Conservation (phyloP, 2,329 filamentous ascomycete species). For the Biscogniauxia sp. region DNA sequence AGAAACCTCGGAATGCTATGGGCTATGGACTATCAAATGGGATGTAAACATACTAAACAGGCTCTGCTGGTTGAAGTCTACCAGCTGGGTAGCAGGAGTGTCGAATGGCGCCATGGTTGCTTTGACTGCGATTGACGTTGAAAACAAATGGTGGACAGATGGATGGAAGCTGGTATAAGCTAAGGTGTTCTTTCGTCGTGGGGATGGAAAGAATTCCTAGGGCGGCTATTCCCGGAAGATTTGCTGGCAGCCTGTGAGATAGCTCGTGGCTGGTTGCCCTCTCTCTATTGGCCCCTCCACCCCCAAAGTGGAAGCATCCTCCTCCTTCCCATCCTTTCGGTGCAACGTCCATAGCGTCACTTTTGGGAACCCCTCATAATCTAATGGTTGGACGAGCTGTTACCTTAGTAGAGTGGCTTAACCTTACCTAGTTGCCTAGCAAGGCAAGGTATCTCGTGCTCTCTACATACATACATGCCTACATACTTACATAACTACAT, state of each 20-base stretch:
- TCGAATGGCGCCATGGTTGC: slow-evolving; percentile 38
- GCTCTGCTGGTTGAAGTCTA: slow-evolving; percentile 67
- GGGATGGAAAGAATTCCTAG: neutral
- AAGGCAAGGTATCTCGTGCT: no score
- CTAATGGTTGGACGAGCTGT: neutral
- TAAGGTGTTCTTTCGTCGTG: neutral
- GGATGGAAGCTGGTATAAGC: neutral
- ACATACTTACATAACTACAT: no score
- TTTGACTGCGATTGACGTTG: neutral
- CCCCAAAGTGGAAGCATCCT: no score
- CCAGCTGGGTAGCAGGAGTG: slow-evolving; percentile 41
- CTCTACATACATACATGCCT: no score
- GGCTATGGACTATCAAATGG: no score
- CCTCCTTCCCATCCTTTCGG: no score
- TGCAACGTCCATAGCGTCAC: neutral
- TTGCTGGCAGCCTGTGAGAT: neutral
- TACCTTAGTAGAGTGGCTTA: no score
- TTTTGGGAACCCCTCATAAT: neutral
- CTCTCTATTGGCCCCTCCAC: no score
- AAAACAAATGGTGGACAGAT: neutral
- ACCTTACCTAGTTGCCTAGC: no score
- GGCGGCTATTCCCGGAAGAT: slow-evolving; percentile 1
- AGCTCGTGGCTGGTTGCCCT: no score
- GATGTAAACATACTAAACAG: slow-evolving; percentile 57
- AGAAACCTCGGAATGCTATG: neutral